These are phyloP conservation scores for Pichia eremophila DNA, from an alignment of 805 yeast species.

Conservation along the genomic window DNA sequence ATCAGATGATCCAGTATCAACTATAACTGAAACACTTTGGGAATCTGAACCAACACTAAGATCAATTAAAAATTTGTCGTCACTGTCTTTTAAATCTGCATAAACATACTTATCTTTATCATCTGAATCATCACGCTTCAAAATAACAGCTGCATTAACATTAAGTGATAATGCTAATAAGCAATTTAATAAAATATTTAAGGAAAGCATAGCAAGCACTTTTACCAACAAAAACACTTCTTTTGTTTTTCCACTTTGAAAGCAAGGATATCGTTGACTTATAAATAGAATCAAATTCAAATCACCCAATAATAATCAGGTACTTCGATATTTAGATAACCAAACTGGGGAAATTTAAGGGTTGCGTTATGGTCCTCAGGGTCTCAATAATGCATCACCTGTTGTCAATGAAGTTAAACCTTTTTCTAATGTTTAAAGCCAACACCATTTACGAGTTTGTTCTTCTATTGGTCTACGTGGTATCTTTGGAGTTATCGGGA, in stretches of 20 bases:
- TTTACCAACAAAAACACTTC: not conserved
- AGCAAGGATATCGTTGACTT: no score
- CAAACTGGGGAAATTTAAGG: no score
- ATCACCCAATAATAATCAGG: no score
- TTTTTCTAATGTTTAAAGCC: no score
- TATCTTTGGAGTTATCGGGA: no score
- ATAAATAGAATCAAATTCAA: no score
- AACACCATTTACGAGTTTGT: no score
- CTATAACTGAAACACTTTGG: slow-evolving; percentile 39
- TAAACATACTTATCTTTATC: not conserved
- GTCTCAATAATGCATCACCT: no score
- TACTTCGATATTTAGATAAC: no score
- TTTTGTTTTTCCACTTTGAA: not conserved
- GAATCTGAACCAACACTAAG: slow-evolving; percentile 43
- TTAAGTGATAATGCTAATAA: not conserved
- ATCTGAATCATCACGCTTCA: not conserved
- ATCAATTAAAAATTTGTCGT: slow-evolving; percentile 11
- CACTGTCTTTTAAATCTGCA: not conserved
- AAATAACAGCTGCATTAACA: not conserved
- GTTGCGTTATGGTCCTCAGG: no score
- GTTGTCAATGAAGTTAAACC: no score
- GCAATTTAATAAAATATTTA: not conserved
- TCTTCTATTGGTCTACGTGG: no score
- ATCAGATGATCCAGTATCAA: slow-evolving; percentile 65
- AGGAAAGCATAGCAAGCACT: not conserved